A percentile compares a stretch with the other conserved stretches of the same genome.
These are phyloP conservation scores for Vinca minor DNA, from an alignment of 257 asterid genomes.

Conservation along the genomic window DNA sequence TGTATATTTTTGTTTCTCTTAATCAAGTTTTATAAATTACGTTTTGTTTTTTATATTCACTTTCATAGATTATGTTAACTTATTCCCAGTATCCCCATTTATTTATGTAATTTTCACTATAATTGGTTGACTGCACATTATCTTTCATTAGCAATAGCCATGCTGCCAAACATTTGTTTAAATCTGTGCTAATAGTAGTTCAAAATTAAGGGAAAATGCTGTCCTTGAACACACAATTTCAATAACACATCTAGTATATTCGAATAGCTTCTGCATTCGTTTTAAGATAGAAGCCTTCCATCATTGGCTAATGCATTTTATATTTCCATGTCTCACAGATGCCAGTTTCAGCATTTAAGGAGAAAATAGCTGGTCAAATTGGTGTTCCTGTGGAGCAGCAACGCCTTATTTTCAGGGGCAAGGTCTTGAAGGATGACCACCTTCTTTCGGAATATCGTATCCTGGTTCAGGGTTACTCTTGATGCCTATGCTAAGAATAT, in stretches of 20 bases:
- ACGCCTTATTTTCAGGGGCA: conserved; percentile 80
- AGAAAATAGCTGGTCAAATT: conserved; percentile 54
- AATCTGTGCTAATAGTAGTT: neutral
- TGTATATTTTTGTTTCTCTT: conserved; percentile 23
- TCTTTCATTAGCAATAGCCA: neutral
- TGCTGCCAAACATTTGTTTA: neutral
- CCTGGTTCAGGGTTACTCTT: conserved; percentile 21
- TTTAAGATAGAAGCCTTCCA: neutral
- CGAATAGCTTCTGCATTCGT: neutral
- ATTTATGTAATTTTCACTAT: neutral
- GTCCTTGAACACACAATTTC: too few relatives aligned
- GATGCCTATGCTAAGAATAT: neutral
- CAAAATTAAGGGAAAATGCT: neutral
- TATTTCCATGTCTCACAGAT: conserved; percentile 34
- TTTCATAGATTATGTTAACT: neutral
- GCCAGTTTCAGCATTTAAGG: conserved; percentile 64
- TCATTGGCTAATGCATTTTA: neutral
- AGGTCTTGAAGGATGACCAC: conserved; percentile 69
- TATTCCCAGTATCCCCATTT: neutral
- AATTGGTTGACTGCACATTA: too few relatives aligned
- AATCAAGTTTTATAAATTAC: neutral
- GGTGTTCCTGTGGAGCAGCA: conserved; percentile 84
- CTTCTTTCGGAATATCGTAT: conserved; percentile 72
- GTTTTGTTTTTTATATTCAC: neutral
- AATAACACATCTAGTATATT: too few relatives aligned